Base-by-base conservation (phyloP, 2,329 filamentous ascomycete species). In the Xylaria sp. region DNA sequence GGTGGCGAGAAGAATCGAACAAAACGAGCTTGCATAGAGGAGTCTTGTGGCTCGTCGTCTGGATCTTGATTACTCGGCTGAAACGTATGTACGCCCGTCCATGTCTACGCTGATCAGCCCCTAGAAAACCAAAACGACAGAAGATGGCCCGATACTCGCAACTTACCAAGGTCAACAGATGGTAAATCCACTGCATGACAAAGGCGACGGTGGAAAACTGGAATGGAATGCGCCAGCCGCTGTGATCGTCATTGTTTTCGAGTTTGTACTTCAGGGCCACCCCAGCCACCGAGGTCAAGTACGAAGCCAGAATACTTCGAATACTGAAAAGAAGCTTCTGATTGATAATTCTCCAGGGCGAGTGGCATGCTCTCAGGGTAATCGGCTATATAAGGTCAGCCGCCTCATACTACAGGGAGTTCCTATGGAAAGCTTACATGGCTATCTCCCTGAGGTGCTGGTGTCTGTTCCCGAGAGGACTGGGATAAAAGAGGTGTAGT, bases 21-120 rank as follows among this genome's bases (percentile, higher is more conserved):
- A 61, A 84, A 69, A 43, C 71, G 76, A 25, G 78, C 72, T 82
- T 82, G 72, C 79, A 77, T 9, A 76, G 75, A 41, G 75, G 80
- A 69, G 78, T 80, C 72, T 18, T 71, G 64, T 18, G 72, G 71
- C 7, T 77, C 72, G 49, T 71, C 64, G 1, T 73, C 63, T 41
- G 78, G 73, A 0, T 83, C 80, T 9, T 79, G 72, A 10, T 70
- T 64, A 23, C 82, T 79, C 0, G 85, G 84, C 61, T 82, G 83
- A 73, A 86, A 83, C 33, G 86, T 78, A 71, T 88, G 86, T 57
- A 85, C 85, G 59, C 83, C 84, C 0, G 84, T 86, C 85, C 85
- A 88, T 33, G 78, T 78, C 85, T 87, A 64, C 15, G 23, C 36
- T 33, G 13, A 33, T 71, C 20, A 71, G 59, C 48, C 20, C 20